Evolutionary conservation across 805 yeast genomes (phyloP), one percentile per base, ranked within the genome.

Genomic region (Starmerella bacillaris): DNA sequence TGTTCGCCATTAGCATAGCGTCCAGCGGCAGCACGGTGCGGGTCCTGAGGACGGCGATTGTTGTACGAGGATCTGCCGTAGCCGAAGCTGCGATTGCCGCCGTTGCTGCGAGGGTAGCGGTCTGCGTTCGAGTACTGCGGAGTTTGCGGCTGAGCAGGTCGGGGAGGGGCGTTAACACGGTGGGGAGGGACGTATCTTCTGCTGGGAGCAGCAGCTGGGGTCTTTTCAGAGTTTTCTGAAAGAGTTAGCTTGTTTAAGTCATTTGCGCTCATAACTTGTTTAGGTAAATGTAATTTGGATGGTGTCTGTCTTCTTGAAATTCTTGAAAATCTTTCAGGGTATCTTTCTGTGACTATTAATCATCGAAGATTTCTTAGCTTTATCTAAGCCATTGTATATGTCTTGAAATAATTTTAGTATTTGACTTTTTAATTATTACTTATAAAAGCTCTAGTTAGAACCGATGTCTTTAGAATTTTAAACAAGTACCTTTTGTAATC

Each of bases 1-100:
- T 86, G 96, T 53, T 70, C 71, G 49, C 95, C 96, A 53, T 83
- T 77, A 37, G 65, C 74, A 70, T 82, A 89, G 45, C 67, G 65
- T 49, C 98, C 98, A 12, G 43, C 43, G 14, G 41, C 36, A 15
- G 36, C 38, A 31, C 40, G 40, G 36, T 43, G 44, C 3, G 49
- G 47, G 30, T 39, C 33, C 17, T 20, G 33, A 26, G 40, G 40
- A 31, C 30, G 18, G n/a, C 30, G 30, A 14, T 18, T n/a, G 5
- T 37, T 26, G 46, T 70, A 76, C 45, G 75, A 76, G 42, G 58
- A 51, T 27, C 49, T 40, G 38, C 45, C 48, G 37, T 48, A 47
- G 36, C 54, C 50, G 40, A 54, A 44, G 34, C 48, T 47, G 30
- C 60, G 56, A 38, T 51, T 46, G 37, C 50, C 43, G 41, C 50